Evolutionary conservation across 2,329 filamentous ascomycete genomes (phyloP).

Genomic region (Amesomyces nigricolor): DNA sequence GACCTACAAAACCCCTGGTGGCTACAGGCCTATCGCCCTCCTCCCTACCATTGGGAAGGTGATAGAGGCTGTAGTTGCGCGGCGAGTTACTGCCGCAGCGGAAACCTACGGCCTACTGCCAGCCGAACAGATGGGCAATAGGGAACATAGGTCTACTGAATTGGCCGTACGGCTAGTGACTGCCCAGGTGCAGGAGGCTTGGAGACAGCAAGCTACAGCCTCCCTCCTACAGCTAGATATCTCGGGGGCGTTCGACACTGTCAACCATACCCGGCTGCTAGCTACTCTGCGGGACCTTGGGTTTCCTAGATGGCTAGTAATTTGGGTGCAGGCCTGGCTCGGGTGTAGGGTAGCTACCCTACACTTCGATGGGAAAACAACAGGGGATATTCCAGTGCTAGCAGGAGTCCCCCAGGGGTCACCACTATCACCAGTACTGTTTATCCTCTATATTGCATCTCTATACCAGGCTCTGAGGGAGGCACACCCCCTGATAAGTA

Average conservation of each 20-base stretch:
- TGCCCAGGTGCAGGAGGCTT: neutral
- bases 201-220: neutral
- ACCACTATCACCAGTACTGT: too few species aligned
- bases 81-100: neutral
- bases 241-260: conserved; percentile 1
- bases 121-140: conserved; percentile 2
- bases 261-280: conserved; percentile 5
- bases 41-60: conserved; percentile 6
- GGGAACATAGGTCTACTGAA: conserved; percentile 2
- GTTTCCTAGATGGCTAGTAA: neutral
- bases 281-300: neutral
- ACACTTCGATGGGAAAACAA: neutral
- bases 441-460: too few species aligned
- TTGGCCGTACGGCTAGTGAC: conserved; percentile 1
- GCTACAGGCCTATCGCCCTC: conserved; percentile 5
- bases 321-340: neutral
- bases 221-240: conserved; percentile 1
- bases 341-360: neutral
- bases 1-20: too few species aligned
- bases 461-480: neutral
- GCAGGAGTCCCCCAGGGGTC: neutral
- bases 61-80: conserved; percentile 1
- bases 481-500: neutral
- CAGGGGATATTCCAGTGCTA: neutral
- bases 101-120: conserved; percentile 1